Conservation (phyloP, 768 basidiomycete species). For the Naganishia onofrii region DNA sequence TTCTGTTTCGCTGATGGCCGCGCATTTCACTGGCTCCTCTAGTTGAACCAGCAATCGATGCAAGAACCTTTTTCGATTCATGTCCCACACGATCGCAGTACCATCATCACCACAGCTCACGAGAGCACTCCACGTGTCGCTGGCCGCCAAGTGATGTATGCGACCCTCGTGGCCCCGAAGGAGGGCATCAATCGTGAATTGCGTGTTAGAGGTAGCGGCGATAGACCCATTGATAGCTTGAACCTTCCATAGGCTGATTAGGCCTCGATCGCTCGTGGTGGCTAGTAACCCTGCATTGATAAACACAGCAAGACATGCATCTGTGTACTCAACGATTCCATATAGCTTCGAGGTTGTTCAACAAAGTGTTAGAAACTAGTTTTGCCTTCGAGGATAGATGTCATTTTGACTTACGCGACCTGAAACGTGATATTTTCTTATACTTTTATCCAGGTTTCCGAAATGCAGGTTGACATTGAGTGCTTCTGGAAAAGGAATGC, state of each 20-base stretch:
- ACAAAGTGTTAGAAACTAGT: background rate
- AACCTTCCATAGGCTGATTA: slow-evolving; percentile 78
- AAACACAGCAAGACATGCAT: slow-evolving; percentile 60
- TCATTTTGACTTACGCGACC: slow-evolving; percentile 5
- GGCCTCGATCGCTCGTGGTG: slow-evolving; percentile 75
- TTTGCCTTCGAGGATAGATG: background rate
- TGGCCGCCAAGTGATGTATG: slow-evolving; percentile 68
- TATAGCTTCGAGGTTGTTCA: background rate
- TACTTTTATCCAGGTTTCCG: slow-evolving; percentile 41
- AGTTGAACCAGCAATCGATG: slow-evolving; percentile 71
- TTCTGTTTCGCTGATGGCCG: slow-evolving; percentile 80
- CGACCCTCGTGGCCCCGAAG: slow-evolving; percentile 75
- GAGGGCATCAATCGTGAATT: slow-evolving; percentile 62
- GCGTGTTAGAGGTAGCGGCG: slow-evolving; percentile 41
- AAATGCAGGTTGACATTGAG: slow-evolving; percentile 36
- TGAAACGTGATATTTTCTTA: slow-evolving; percentile 29
- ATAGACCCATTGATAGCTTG: slow-evolving; percentile 53
- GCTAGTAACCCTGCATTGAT: slow-evolving; percentile 70
- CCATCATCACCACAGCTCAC: slow-evolving; percentile 84
- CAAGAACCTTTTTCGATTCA: slow-evolving; percentile 77
- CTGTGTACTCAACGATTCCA: slow-evolving; percentile 59
- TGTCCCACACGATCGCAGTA: slow-evolving; percentile 82
- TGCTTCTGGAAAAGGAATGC: slow-evolving; percentile 32
- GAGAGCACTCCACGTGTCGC: slow-evolving; percentile 74
- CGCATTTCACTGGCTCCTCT: slow-evolving; percentile 61